Evolutionary conservation across 345 rosid species (phyloP), one percentile per base, ranked within the genome.

Genomic region (Lepidium sativum): DNA sequence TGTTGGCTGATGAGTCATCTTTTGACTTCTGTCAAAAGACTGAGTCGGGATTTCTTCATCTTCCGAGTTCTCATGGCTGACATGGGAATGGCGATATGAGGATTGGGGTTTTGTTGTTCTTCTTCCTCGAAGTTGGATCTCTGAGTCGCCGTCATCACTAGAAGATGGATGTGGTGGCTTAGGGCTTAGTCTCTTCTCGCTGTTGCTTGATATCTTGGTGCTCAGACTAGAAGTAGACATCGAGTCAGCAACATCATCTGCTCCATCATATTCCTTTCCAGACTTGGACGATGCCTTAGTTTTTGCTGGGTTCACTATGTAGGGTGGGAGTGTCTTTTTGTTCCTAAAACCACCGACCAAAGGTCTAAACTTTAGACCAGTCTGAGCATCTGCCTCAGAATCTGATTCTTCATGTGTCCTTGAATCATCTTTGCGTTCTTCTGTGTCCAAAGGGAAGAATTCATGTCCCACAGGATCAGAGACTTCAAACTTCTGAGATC

Each of bases 281-380:
- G 75, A 70, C 63, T 72, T 75, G 18, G 80, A 66, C 13, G 43
- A 54, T 58, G 75, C 23, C 18, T 65, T 57, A 32, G 63, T 67
- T 40, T 48, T 57, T 41, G 65, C 40, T 8, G 65, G 42, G 51
- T 65, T 75, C 60, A 60, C 65, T 29, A 11, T 73, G 71, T 82
- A 81, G 8, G 84, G 85, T 13, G 84, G 95, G 72, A 11, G 80
- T 75, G 68, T 79, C 66, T 57, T 86, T 74, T 66, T 94, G 67
- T 94, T 87, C 59, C 83, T 70, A 41, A 77, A 75, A 39, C 97
- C 96, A 45, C 97, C 96, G 0, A 75, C 58, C 75, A 94, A 73
- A 47, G 40, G 74, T 73, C 79, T 81, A 68, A 84, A 78, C n/a
- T 75, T 79, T 70, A 90, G 65, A 83, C 79, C 74, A 27, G 47